Evolutionary conservation across 1,139 yeast genomes (phyloP), one percentile per base, ranked within the genome.

Genomic region (Pichia sp.): DNA sequence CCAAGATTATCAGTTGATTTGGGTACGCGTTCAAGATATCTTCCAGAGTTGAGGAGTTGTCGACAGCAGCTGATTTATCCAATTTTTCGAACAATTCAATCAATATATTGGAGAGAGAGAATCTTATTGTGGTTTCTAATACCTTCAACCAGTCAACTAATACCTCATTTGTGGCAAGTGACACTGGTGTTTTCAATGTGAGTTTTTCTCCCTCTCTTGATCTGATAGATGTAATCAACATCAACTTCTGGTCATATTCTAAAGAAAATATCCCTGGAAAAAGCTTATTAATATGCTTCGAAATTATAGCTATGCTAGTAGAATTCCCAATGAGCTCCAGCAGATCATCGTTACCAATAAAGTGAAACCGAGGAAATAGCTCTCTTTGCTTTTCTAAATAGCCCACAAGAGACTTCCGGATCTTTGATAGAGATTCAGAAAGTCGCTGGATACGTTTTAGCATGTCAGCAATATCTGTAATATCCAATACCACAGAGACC

Each of bases 311-410:
- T 4, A 80, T 66, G 59, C 84, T 79, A 8, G 68, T 69, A 0
- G 83, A 73, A 53, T 83, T 77, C 3, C 97, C 96, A 51, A 93
- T 78, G 41, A 93, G 78, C 57, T 89, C 96, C 40, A 93, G 70
- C 41, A 93, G 71, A 64, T 91, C 97, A 58, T 90, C 96, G 63
- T 93, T 93, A 6, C 98, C 97, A 40, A 93, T 72, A 63, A 93
- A 91, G 61, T 85, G 90, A 55, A 91, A 86, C 45, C 98, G 74
- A 0, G 96, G 93, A 61, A 86, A 91, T 2, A 76, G 58, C 47
- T 80, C 85, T 58, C 98, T 72, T 62, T 91, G 96, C 44, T 77
- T 79, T 60, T 91, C 97, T 46, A 91, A 73, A 64, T 84, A 93
- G 16, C 87, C 95, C 2, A 84, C 75, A 18, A 93, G 74, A 0